Base-by-base conservation (phyloP, 164 flowering plant species). In the Kalanchoe fedtschenkoi region DNA sequence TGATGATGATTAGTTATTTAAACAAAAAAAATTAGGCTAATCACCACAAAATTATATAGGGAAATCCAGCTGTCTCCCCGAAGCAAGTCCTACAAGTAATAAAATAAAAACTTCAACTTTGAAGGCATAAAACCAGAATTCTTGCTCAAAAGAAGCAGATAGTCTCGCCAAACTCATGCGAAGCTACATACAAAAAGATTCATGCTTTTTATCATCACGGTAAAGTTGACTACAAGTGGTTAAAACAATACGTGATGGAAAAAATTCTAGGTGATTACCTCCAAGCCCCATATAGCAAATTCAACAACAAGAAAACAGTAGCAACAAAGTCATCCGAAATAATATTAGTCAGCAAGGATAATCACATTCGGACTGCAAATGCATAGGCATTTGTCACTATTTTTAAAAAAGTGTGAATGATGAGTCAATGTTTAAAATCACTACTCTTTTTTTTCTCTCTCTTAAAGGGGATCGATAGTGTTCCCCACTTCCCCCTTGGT, bases 51-150 rank as follows among this genome's bases (percentile, higher is more conserved):
- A 81, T 92, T 96, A 74, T 86, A 93, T 3, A 96, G 98, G 37
- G 98, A 92, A 64, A 92, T 92, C 98, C 98, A 92, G 68, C 84
- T 84, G 64, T 92, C 87, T 58, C 98, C 98, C 69, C 89, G 70
- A n/a, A 39, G 77, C 96, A 71, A 92, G 72, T 53, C 98, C 98
- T 91, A 64, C 58, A n/a, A 11, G 22, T 32, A 62, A 38, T 60
- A 37, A 35, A 64, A 17, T 5, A 5, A 6, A 15, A 43, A n/a
- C 51, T n/a, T 43, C 51, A n/a, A 43, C 51, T 43, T n/a, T n/a
- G n/a, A n/a, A n/a, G n/a, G n/a, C n/a, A n/a, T n/a, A 43, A 43
- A 43, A 24, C 6, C 22, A 43, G 22, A 43, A n/a, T 43, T 43
- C 22, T 21, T 43, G 19, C 22, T n/a, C 24, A 43, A 42, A 43